Percentiles rank a stretch among this genome's conserved stretches.
These are phyloP conservation scores for Phytophthora pistaciae DNA, from an alignment of 352 stramenopile species.

Conservation along the genomic window DNA sequence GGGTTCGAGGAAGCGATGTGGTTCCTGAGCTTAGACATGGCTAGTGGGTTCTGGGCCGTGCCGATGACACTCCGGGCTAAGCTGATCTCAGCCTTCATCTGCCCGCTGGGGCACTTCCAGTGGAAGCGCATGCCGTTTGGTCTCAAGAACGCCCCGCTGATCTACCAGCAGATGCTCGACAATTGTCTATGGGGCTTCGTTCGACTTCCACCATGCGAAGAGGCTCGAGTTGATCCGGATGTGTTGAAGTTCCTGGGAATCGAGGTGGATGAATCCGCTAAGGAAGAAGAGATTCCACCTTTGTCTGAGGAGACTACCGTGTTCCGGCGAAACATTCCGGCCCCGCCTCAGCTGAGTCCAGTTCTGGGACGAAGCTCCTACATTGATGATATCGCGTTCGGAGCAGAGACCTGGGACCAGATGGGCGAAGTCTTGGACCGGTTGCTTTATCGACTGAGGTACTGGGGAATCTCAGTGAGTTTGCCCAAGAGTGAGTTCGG, in stretches of 20 bases:
- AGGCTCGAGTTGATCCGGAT: neutral
- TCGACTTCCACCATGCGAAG: neutral
- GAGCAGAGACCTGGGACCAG: neutral
- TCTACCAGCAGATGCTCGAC: neutral
- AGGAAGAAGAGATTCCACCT: neutral
- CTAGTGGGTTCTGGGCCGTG: neutral
- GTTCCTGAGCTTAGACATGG: neutral
- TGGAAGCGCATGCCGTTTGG: neutral
- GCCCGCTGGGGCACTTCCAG: neutral
- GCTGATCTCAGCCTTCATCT: neutral
- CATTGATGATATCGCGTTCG: constrained; percentile 11
- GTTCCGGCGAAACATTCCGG: neutral
- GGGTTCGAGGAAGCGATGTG: neutral
- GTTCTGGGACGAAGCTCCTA: constrained; percentile 4
- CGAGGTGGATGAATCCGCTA: neutral
- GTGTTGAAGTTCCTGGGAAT: neutral
- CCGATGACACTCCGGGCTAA: neutral
- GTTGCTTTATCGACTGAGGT: neutral
- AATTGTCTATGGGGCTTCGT: constrained; percentile 2
- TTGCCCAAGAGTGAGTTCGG: constrained; percentile 4
- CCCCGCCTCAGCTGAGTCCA: neutral
- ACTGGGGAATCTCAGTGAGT: constrained; percentile 1
- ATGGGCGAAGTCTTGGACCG: neutral
- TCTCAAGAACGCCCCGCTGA: neutral
- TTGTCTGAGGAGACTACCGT: neutral